A percentile compares a stretch with the other conserved stretches of the same genome.
Evolutionary conservation across 306 rosid genomes (phyloP).

Genomic region (Medicago truncatula): MtrunA17r5.0-ANR NC_053045.1:34180001-34180500

Average conservation of each 20-base stretch:
- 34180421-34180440: constrained; percentile 79
- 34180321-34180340: constrained; percentile 80
- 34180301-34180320: constrained; percentile 98
- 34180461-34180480: constrained; percentile 57
- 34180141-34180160: constrained; percentile 84
- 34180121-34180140: constrained; percentile 71
- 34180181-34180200: constrained; percentile 96
- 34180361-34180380: constrained; percentile 92
- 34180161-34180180: constrained; percentile 85
- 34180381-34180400: constrained; percentile 87
- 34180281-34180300: constrained; percentile 81
- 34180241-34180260: constrained; percentile 97
- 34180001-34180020: constrained; percentile 93
- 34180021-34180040: constrained; percentile 84
- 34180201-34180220: constrained; percentile 94
- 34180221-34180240: constrained; percentile 85
- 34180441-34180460: constrained; percentile 53
- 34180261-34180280: constrained; percentile 74
- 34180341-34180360: constrained; percentile 82
- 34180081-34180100: constrained; percentile 87
- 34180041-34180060: constrained; percentile 84
- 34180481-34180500: constrained; percentile 73
- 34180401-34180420: constrained; percentile 92
- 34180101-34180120: constrained; percentile 99
- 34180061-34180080: constrained; percentile 83